A percentile compares a stretch with the other conserved stretches of the same genome.
phyloP scores from a whole-genome alignment of 1,284 basidiomycete species.

The Exobasidium cylindrosporum region DNA sequence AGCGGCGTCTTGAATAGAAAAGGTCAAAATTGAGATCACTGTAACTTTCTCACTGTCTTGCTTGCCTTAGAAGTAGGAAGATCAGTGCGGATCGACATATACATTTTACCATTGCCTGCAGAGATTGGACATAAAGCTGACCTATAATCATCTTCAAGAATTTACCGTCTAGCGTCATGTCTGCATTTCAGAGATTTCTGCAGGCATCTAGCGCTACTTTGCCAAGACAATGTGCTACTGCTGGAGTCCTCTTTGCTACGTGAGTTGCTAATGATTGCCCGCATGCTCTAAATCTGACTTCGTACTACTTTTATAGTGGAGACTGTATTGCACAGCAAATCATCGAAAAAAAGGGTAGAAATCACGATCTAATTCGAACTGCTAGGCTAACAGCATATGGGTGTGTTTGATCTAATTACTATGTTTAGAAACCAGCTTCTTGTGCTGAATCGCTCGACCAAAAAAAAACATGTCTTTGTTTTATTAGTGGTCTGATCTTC shows the following conservation, averaged over 20 bases:
- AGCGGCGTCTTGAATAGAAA: too few species aligned
- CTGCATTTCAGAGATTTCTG: slow-evolving; percentile 30
- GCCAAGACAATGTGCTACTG: slow-evolving; percentile 38
- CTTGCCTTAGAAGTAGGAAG: too few species aligned
- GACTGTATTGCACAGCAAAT: slow-evolving; percentile 43
- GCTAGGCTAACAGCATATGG: slow-evolving; percentile 31
- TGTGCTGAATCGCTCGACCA: too few species aligned
- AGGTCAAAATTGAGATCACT: too few species aligned
- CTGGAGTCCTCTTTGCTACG: slow-evolving; percentile 38
- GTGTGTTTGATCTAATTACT: too few species aligned
- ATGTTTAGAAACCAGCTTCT: too few species aligned
- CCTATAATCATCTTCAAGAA: too few species aligned
- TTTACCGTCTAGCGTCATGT: slow-evolving; percentile 17
- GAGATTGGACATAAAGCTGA: too few species aligned
- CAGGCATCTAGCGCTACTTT: slow-evolving; percentile 39
- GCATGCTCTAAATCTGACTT: neutral
- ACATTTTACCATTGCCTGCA: too few species aligned
- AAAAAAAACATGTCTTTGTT: too few species aligned
- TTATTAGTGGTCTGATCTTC: slow-evolving; percentile 34
- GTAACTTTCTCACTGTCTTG: too few species aligned
- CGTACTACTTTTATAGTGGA: slow-evolving; percentile 14
- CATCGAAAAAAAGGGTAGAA: slow-evolving; percentile 29
- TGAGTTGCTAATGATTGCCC: neutral
- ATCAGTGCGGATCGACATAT: too few species aligned
- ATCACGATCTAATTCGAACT: slow-evolving; percentile 34